Evolutionary conservation across 192 early-diverging fungal genomes (phyloP), one percentile per base, ranked within the genome.

Genomic region (Gigaspora rosea): DNA sequence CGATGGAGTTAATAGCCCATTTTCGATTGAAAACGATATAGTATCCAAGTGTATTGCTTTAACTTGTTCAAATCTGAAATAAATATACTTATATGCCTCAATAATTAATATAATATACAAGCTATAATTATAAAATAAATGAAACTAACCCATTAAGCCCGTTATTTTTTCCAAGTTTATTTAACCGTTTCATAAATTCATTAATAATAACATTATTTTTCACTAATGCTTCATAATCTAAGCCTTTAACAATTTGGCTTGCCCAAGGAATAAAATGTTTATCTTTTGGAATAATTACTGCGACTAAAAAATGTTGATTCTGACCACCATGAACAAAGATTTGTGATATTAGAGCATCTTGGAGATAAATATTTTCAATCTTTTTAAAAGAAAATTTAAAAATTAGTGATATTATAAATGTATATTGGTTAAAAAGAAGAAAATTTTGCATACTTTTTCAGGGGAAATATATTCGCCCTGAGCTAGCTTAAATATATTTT

Each of bases 401-500:
- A 33, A 56, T 35, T 72, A 52, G 18, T 27, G 27, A 27, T 27
- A 27, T 27, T 27, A 27, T 27, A 27, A 27, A 27, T 27, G 20
- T 27, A 27, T 27, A 27, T 27, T 27, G 27, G 1, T 27, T 27
- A 27, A 27, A 27, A 27, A 27, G 27, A 27, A 27, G 27, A 27
- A 27, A 27, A 27, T 0, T 27, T 27, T 27, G 27, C 16, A 15
- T 75, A 75, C 74, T 27, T 96, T 93, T 80, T 98, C 97, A 47
- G 96, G 95, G 7, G 96, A 94, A 76, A 98, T 90, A 80, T 95
- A 98, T 84, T 96, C 95, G 73, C 97, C 97, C 80, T 96, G 94
- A 48, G 94, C 86, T 54, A 98, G 86, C 86, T 94, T 93, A 85
- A 95, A 93, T 54, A 94, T 91, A 79, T 92, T 92, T 84, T 92